These are phyloP conservation scores for Trichoderma pleuroti DNA, from an alignment of 2,329 filamentous ascomycete genomes.

Conservation along the genomic window DNA sequence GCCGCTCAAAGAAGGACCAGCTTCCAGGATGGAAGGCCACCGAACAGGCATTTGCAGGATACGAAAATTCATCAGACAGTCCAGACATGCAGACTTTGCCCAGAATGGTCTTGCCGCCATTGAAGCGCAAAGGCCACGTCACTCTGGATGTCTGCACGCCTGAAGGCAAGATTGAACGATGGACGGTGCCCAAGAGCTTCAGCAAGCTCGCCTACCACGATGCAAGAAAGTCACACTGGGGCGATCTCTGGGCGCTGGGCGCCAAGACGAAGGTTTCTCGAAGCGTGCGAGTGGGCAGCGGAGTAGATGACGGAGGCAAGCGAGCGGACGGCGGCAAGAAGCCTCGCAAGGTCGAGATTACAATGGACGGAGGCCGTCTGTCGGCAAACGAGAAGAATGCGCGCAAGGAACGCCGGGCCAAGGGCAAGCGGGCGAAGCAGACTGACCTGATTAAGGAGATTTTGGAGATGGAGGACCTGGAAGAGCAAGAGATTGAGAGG, in stretches of 20 bases:
- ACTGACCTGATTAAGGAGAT: slow-evolving; percentile 41
- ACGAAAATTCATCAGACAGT: slow-evolving; percentile 48
- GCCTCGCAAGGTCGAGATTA: slow-evolving; percentile 36
- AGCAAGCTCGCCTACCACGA: slow-evolving; percentile 83
- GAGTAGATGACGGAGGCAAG: slow-evolving; percentile 46
- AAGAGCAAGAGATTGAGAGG: slow-evolving; percentile 30
- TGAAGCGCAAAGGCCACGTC: slow-evolving; percentile 87
- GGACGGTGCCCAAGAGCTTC: slow-evolving; percentile 83
- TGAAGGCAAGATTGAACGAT: slow-evolving; percentile 79
- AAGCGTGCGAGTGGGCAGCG: slow-evolving; percentile 56
- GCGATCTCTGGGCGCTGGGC: slow-evolving; percentile 91
- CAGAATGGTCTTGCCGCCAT: slow-evolving; percentile 70
- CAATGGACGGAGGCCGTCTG: slow-evolving; percentile 35
- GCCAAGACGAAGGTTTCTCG: slow-evolving; percentile 76
- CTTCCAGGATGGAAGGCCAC: slow-evolving; percentile 55
- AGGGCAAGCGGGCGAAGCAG: slow-evolving; percentile 38
- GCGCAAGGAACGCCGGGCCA: slow-evolving; percentile 38
- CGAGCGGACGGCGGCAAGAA: slow-evolving; percentile 41
- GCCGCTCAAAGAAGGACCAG: slow-evolving; percentile 42
- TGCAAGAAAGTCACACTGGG: slow-evolving; percentile 85
- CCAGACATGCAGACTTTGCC: slow-evolving; percentile 68
- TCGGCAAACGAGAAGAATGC: slow-evolving; percentile 38
- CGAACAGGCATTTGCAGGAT: slow-evolving; percentile 68
- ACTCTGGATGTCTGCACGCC: slow-evolving; percentile 90
- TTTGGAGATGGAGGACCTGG: slow-evolving; percentile 33